phyloP scores from a whole-genome alignment of 2,329 filamentous ascomycete species.

The Talaromyces sp. region DNA sequence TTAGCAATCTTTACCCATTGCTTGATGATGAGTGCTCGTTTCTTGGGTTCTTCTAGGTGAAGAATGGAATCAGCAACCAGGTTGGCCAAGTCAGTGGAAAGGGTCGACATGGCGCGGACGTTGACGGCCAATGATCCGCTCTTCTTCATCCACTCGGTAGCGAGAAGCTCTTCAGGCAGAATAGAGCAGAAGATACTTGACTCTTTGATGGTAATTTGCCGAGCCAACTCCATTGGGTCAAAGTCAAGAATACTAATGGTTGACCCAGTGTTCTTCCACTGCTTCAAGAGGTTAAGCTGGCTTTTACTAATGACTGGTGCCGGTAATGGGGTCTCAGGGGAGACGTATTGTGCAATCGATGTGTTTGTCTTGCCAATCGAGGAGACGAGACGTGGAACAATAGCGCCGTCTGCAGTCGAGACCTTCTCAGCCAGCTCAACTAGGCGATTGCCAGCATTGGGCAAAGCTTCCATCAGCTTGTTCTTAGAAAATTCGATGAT shows the following conservation, averaged over 20 bases:
- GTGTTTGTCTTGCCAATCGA: conserved; percentile 86
- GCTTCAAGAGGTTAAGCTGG: conserved; percentile 67
- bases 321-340: conserved; percentile 69
- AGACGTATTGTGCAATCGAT: conserved; percentile 66
- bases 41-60: conserved; percentile 84
- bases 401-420: conserved; percentile 64
- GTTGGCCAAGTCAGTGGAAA: conserved; percentile 90
- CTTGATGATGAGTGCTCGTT: conserved; percentile 84
- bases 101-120: conserved; percentile 86
- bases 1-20: conserved; percentile 96
- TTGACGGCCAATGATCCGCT: conserved; percentile 75
- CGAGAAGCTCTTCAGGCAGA: conserved; percentile 84
- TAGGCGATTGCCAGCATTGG: conserved; percentile 75
- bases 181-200: conserved; percentile 90
- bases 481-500: conserved; percentile 78
- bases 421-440: conserved; percentile 77
- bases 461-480: conserved; percentile 65
- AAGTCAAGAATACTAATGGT: conserved; percentile 80
- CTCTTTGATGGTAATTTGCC: conserved; percentile 89
- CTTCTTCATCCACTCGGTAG: conserved; percentile 92
- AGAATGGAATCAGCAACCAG: conserved; percentile 91
- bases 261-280: conserved; percentile 69
- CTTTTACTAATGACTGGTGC: conserved; percentile 68
- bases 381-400: conserved; percentile 78
- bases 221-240: conserved; percentile 82